Evolutionary conservation across 352 stramenopile genomes (phyloP).

Genomic region (Globisporangium nunn): DNA sequence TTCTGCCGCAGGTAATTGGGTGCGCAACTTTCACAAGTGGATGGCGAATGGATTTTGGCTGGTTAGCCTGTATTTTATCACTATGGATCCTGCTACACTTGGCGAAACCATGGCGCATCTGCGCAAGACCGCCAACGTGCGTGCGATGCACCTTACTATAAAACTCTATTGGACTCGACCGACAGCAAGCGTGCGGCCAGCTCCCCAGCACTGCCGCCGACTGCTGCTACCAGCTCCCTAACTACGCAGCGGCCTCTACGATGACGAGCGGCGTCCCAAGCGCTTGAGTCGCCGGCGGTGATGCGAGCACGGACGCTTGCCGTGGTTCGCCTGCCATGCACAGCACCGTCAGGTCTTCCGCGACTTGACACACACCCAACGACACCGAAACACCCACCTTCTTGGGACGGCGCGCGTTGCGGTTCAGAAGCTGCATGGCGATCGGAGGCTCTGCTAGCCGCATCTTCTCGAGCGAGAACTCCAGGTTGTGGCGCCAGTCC

Average conservation of each 20-base stretch:
- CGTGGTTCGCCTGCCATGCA: constrained; percentile 32
- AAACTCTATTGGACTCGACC: neutral
- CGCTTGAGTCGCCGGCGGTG: constrained; percentile 37
- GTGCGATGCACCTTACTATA: neutral
- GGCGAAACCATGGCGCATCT: too few species aligned
- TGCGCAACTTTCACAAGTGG: neutral
- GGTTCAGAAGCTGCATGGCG: constrained; percentile 38
- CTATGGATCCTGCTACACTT: too few species aligned
- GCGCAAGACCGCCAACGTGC: neutral
- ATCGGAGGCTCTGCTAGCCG: constrained; percentile 24
- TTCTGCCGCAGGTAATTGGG: neutral
- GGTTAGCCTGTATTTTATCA: too few species aligned
- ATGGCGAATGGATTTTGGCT: too few species aligned
- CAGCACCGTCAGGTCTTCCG: neutral
- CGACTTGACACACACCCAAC: too few species aligned
- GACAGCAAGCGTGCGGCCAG: too few species aligned
- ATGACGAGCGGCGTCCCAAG: constrained; percentile 19
- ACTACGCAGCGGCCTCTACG: neutral
- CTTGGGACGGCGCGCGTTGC: constrained; percentile 30
- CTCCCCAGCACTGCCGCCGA: too few species aligned
- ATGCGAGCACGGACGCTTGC: constrained; percentile 49
- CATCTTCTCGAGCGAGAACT: constrained; percentile 55
- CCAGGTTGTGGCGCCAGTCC: constrained; percentile 46
- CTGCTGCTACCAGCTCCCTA: neutral
- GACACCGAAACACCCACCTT: constrained; percentile 22